These are phyloP conservation scores for Populus hybrid DNA, from an alignment of 441 rosid species.

Conservation along the genomic window DNA sequence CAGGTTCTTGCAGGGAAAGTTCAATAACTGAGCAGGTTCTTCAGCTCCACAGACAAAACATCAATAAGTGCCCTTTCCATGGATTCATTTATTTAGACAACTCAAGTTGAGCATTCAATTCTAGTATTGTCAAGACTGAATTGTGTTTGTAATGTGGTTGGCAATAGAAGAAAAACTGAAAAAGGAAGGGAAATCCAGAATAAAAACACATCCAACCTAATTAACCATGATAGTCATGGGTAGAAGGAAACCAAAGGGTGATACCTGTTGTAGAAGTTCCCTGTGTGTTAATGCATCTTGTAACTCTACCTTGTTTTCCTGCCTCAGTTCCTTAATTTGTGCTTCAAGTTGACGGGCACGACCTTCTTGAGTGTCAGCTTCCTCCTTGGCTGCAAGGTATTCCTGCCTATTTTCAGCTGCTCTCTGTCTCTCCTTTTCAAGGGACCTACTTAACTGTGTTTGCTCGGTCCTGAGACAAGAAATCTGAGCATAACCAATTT, in stretches of 20 bases:
- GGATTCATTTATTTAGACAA: neutral
- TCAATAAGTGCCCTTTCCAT: neutral
- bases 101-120: constrained; percentile 4
- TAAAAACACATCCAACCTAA: constrained; percentile 8
- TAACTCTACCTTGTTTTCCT: constrained; percentile 85
- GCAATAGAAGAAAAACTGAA: constrained; percentile 3
- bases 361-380: constrained; percentile 91
- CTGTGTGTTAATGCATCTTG: constrained; percentile 75
- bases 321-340: constrained; percentile 75
- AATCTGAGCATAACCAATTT: constrained; percentile 51
- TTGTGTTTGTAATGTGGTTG: neutral
- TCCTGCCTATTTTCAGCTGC: constrained; percentile 98
- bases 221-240: neutral
- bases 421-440: constrained; percentile 98
- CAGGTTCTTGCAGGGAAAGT: neutral
- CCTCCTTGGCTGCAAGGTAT: constrained; percentile 95
- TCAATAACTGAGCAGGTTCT: neutral
- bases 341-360: constrained; percentile 85
- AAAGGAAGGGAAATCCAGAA: neutral
- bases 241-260: constrained; percentile 12
- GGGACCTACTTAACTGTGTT: constrained; percentile 85
- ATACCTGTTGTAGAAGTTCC: constrained; percentile 88
- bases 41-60: neutral
- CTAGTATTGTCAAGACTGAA: neutral
- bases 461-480: constrained; percentile 97